A percentile compares a stretch with the other conserved stretches of the same genome.
Evolutionary conservation across 2,329 filamentous ascomycete species (phyloP).

Genomic region (Diplodia corticola): DNA sequence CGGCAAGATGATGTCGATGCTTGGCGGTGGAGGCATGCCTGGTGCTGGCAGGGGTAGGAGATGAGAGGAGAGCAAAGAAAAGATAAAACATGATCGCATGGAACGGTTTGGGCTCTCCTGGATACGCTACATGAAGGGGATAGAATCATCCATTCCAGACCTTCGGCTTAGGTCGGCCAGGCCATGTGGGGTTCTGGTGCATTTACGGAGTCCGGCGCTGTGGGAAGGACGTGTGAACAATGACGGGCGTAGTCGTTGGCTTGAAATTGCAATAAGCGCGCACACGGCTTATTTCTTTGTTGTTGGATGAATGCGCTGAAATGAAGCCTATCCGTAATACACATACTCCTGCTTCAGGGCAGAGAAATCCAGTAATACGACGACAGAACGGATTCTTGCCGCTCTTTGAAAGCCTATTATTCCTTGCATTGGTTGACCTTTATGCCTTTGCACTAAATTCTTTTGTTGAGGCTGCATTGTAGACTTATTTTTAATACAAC

Average conservation of each 20-base stretch:
- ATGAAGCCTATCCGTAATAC: not conserved
- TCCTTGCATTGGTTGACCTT: too few species aligned
- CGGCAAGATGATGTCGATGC: constrained; percentile 39
- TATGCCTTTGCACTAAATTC: too few species aligned
- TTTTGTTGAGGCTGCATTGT: too few species aligned
- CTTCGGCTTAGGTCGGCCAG: not conserved
- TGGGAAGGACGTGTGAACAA: not conserved
- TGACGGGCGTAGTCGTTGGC: not conserved
- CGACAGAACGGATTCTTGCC: not conserved
- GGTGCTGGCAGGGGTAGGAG: constrained; percentile 20
- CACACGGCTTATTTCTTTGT: not conserved
- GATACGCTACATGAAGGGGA: not conserved
- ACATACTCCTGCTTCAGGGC: not conserved
- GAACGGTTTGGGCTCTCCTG: not conserved
- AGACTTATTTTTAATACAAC: too few species aligned
- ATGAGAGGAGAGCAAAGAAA: not conserved
- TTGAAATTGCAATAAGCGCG: not conserved
- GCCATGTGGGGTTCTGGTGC: not conserved
- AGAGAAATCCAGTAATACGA: not conserved
- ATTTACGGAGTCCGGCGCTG: not conserved
- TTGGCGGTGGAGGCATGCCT: constrained; percentile 30
- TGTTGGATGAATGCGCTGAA: not conserved
- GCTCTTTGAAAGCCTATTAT: too few species aligned
- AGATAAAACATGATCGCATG: not conserved
- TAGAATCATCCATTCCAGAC: not conserved